Conservation (phyloP, 1,139 yeast species). For the Chernovozyma aurita region DNA sequence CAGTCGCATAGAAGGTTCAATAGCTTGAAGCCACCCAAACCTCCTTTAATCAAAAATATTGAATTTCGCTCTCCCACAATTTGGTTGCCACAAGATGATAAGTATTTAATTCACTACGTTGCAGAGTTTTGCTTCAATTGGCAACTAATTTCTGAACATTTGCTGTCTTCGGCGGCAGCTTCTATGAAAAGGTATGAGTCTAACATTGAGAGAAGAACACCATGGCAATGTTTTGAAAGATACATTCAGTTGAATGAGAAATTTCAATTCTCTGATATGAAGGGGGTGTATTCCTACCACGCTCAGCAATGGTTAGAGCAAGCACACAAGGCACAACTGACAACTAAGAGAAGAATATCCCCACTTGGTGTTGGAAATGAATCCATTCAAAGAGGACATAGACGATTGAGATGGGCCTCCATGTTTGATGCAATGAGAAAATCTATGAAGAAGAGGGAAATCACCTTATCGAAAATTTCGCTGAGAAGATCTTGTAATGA, state of each 20-base stretch:
- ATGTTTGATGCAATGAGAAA: slow-evolving; percentile 95
- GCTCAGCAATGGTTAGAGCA: slow-evolving; percentile 93
- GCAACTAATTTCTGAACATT: slow-evolving; percentile 83
- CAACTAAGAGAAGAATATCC: slow-evolving; percentile 80
- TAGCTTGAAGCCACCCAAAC: slow-evolving; percentile 75
- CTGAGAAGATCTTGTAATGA: slow-evolving; percentile 22
- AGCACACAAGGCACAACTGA: slow-evolving; percentile 82
- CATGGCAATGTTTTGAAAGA: slow-evolving; percentile 98
- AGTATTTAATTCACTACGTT: slow-evolving; percentile 69
- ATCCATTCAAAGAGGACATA: slow-evolving; percentile 88
- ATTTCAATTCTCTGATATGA: slow-evolving; percentile 80
- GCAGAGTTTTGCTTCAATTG: slow-evolving; percentile 89
- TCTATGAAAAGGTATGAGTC: slow-evolving; percentile 64
- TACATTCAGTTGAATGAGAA: slow-evolving; percentile 89
- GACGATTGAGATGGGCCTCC: slow-evolving; percentile 85
- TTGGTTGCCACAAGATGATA: slow-evolving; percentile 95
- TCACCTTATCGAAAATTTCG: slow-evolving; percentile 27
- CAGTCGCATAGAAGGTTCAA: slow-evolving; percentile 59
- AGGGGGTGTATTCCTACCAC: slow-evolving; percentile 76
- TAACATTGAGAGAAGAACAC: slow-evolving; percentile 89
- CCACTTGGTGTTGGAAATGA: slow-evolving; percentile 91
- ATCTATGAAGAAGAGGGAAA: slow-evolving; percentile 82
- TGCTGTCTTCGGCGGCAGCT: slow-evolving; percentile 58
- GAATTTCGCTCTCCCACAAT: slow-evolving; percentile 86
- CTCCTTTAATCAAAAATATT: slow-evolving; percentile 75